A percentile compares a stretch with the other conserved stretches of the same genome.
Conservation (phyloP, 177 flowering plant species). For the Vitis hybrid region DNA sequence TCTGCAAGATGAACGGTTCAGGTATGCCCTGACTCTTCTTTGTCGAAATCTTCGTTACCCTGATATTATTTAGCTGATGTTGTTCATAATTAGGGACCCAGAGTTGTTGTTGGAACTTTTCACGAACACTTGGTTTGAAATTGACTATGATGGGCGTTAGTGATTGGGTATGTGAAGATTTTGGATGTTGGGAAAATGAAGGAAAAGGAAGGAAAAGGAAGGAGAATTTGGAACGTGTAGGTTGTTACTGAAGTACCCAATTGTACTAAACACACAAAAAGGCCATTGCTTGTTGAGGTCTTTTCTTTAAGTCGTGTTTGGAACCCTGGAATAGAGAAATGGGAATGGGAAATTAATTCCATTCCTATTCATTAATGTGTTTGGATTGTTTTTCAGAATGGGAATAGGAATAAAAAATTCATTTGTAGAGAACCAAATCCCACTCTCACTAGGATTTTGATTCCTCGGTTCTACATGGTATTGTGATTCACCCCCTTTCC, state of each 20-base stretch:
- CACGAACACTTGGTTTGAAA: slow-evolving; percentile 16
- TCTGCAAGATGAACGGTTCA: slow-evolving; percentile 36
- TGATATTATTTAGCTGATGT: background rate
- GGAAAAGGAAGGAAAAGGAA: background rate
- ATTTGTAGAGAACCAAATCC: too few relatives aligned
- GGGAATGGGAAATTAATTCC: too few relatives aligned
- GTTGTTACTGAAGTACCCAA: background rate
- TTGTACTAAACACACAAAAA: too few relatives aligned
- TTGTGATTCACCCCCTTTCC: too few relatives aligned
- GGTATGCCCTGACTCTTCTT: slow-evolving; percentile 21
- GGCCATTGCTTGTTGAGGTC: too few relatives aligned
- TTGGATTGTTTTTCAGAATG: too few relatives aligned
- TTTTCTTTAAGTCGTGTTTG: too few relatives aligned
- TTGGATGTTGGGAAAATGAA: background rate
- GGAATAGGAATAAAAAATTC: too few relatives aligned
- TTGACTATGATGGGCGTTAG: background rate
- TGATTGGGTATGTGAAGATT: background rate
- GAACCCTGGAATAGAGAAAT: too few relatives aligned
- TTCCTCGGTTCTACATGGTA: too few relatives aligned
- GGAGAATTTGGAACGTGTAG: background rate
- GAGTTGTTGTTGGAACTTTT: slow-evolving; percentile 8
- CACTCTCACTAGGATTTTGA: too few relatives aligned
- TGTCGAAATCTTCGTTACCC: background rate
- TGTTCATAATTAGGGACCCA: background rate
- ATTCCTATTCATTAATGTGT: too few relatives aligned